phyloP scores from a whole-genome alignment of 202 grass and related monocot genomes.

The Digitaria exilis region DNA sequence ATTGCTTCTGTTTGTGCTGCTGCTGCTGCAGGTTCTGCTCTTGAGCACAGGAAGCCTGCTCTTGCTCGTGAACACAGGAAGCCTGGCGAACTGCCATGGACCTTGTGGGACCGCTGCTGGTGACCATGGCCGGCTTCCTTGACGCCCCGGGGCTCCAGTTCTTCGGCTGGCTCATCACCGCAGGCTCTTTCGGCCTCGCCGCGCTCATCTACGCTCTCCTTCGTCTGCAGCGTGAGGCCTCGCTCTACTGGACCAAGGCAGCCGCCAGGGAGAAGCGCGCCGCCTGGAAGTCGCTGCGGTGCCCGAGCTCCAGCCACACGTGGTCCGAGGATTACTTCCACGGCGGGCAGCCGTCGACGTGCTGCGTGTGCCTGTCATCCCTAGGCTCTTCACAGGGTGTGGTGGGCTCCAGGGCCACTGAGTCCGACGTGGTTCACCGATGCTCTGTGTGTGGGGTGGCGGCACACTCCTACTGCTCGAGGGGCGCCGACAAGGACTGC shows the following conservation, averaged over 20 bases:
- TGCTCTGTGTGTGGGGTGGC: slow-evolving; percentile 72
- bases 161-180: slow-evolving; percentile 67
- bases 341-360: slow-evolving; percentile 59
- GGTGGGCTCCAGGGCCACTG: slow-evolving; percentile 6
- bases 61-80: too few relatives aligned
- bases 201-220: slow-evolving; percentile 68
- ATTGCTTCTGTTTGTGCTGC: background rate
- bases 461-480: slow-evolving; percentile 59
- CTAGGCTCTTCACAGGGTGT: slow-evolving; percentile 38
- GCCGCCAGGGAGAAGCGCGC: slow-evolving; percentile 72
- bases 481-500: slow-evolving; percentile 57
- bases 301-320: slow-evolving; percentile 67
- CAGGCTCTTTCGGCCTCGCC: slow-evolving; percentile 60
- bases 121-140: slow-evolving; percentile 43
- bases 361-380: slow-evolving; percentile 63
- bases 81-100: slow-evolving; percentile 54
- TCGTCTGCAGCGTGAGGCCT: slow-evolving; percentile 69
- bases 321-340: slow-evolving; percentile 55
- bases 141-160: slow-evolving; percentile 49
- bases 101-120: slow-evolving; percentile 56
- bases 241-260: slow-evolving; percentile 73
- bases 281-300: slow-evolving; percentile 44
- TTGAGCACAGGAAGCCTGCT: background rate
- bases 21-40: slow-evolving; percentile 30
- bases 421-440: slow-evolving; percentile 35